phyloP scores from a whole-genome alignment of 2,329 filamentous ascomycete species.

The Stagonosporopsis tanaceti region DNA sequence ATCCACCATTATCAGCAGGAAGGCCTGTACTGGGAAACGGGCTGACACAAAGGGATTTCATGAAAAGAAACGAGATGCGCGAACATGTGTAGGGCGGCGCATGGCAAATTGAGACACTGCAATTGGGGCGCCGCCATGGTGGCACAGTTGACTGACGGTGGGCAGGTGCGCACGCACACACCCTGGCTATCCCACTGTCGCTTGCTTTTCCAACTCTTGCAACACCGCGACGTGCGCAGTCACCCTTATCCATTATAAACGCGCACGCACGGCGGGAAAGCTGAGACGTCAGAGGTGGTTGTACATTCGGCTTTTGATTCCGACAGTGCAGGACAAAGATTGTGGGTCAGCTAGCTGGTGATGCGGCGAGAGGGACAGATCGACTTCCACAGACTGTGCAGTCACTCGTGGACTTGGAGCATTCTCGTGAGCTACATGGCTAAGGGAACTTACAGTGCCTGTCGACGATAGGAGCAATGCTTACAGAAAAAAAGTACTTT shows the following conservation, averaged over 20 bases:
- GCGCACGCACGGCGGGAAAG: neutral
- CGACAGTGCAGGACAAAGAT: neutral
- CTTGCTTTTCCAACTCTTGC: conserved; percentile 16
- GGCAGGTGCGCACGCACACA: conserved; percentile 8
- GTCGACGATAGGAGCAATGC: neutral
- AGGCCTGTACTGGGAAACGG: neutral
- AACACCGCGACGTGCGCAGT: conserved; percentile 1
- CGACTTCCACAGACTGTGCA: neutral
- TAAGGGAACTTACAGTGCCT: neutral
- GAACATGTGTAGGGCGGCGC: conserved; percentile 8
- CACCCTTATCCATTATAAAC: neutral
- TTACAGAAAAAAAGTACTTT: neutral
- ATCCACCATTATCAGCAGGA: conserved; percentile 6
- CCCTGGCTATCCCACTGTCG: neutral
- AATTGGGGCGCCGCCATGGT: conserved; percentile 6
- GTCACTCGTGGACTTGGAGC: neutral
- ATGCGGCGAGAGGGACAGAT: neutral
- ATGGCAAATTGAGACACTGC: conserved; percentile 5
- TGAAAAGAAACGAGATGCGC: conserved; percentile 9
- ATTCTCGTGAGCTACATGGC: neutral
- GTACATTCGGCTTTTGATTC: neutral
- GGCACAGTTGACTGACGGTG: neutral
- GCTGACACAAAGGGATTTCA: conserved; percentile 6
- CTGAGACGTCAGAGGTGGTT: neutral
- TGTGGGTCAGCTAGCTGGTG: neutral